phyloP scores from a whole-genome alignment of 768 basidiomycete genomes.

The Mycena galopus region DNA sequence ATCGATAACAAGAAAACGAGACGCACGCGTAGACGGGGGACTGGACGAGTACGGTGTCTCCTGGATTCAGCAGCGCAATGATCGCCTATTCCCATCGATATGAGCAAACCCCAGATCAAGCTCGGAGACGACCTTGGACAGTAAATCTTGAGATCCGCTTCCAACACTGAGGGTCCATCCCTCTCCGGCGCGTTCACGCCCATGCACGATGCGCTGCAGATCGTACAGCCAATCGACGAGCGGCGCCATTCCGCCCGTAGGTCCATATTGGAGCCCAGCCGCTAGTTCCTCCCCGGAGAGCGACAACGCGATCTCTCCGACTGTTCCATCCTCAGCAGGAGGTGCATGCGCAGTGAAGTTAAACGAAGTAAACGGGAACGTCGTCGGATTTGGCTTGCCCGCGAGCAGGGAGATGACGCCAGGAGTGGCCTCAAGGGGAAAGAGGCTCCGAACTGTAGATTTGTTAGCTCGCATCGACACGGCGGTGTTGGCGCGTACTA shows the following conservation, averaged over 20 bases:
- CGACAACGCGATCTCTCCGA: slow-evolving; percentile 61
- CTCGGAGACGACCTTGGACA: slow-evolving; percentile 76
- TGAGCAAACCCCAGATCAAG: neutral
- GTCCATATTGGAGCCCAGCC: slow-evolving; percentile 81
- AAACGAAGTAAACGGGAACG: slow-evolving; percentile 91
- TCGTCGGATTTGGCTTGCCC: slow-evolving; percentile 91
- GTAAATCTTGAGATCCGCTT: slow-evolving; percentile 88
- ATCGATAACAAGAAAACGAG: slow-evolving; percentile 17
- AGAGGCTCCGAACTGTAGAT: slow-evolving; percentile 72
- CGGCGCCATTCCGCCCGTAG: slow-evolving; percentile 76
- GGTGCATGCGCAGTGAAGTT: slow-evolving; percentile 71
- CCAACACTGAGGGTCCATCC: slow-evolving; percentile 87
- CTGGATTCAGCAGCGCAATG: slow-evolving; percentile 77
- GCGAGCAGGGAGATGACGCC: slow-evolving; percentile 87
- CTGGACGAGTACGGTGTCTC: slow-evolving; percentile 87
- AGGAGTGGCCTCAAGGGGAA: slow-evolving; percentile 82
- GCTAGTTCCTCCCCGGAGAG: slow-evolving; percentile 73
- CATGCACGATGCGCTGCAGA: slow-evolving; percentile 80
- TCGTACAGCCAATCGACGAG: slow-evolving; percentile 77
- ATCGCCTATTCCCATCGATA: slow-evolving; percentile 67
- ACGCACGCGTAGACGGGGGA: slow-evolving; percentile 82
- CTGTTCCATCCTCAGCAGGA: slow-evolving; percentile 46
- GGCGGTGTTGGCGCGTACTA: slow-evolving; percentile 55
- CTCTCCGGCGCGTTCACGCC: slow-evolving; percentile 65
- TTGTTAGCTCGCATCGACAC: slow-evolving; percentile 7